Percentiles rank a stretch among this genome's conserved stretches.
Conservation (phyloP, 202 grass and related monocot genomes). For the Schoenoplectus tabernaemontani region DNA sequence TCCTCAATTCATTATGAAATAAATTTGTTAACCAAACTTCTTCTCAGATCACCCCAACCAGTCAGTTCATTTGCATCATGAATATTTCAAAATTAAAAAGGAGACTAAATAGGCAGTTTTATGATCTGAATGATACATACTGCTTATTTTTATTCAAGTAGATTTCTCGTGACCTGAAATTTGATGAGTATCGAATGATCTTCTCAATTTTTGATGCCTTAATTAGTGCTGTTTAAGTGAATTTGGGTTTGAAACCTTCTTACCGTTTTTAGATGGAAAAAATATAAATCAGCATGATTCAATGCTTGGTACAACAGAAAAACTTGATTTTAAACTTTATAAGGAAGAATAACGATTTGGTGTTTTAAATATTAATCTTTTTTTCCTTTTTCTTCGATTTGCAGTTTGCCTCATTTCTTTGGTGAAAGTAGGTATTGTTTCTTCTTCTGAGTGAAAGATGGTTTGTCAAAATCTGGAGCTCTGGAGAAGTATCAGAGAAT, state of each 20-base stretch:
- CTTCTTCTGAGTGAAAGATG: constrained; percentile 5
- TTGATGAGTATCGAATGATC: background rate
- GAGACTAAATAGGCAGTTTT: background rate
- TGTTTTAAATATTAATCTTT: background rate
- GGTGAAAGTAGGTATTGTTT: constrained; percentile 22
- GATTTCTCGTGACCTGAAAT: background rate
- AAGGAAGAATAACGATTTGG: background rate
- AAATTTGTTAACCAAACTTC: background rate
- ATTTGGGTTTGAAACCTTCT: background rate
- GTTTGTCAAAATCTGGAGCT: constrained; percentile 17
- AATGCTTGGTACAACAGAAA: background rate
- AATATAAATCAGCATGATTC: background rate
- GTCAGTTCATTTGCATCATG: background rate
- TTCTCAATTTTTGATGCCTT: background rate
- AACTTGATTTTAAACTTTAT: background rate
- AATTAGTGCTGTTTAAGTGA: background rate
- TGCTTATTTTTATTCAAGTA: background rate
- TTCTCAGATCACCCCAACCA: background rate
- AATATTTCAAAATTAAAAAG: background rate
- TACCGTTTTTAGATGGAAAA: background rate
- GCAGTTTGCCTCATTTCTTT: constrained; percentile 10
- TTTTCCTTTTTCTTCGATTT: background rate
- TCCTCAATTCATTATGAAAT: background rate
- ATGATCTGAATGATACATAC: background rate
- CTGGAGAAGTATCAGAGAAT: constrained; percentile 2